Evolutionary conservation across 768 basidiomycete species (phyloP), one percentile per base, ranked within the genome.

Genomic region (Tricholoma saponaceum): DNA sequence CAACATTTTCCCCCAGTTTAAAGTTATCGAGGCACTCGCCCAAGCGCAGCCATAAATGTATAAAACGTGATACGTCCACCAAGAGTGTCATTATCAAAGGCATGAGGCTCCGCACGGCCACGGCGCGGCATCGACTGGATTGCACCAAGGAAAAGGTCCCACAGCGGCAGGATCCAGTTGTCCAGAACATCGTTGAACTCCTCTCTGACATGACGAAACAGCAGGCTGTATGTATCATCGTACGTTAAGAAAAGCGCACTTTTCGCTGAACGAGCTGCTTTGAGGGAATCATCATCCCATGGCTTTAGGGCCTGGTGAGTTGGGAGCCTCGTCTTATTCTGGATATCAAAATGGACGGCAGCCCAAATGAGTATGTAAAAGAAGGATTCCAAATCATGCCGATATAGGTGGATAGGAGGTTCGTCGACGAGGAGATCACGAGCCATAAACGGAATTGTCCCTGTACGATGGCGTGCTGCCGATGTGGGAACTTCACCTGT

Each of bases 371-470:
- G 61, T 43, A 72, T 60, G 51, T 67, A 68, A 37, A 64, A 62
- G 32, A 71, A 66, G 6, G 70, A 69, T 51, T 69, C 67, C 3
- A 71, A 62, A 23, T 71, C 66, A 33, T 60, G 59, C 10, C 59
- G 59, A 22, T 57, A 57, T 3, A 60, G 46, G 28, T 60, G 59
- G 23, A 56, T 20, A 14, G 60, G 58, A 44, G 62, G 57, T 12
- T 20, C 18, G 0, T 51, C 55, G 3, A 47, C 22, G 37, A 72
- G 56, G 6, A 73, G 67, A 26, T n/a, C n/a, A n/a, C n/a, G n/a
- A n/a, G n/a, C n/a, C n/a, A n/a, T n/a, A n/a, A n/a, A n/a, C n/a
- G n/a, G n/a, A n/a, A n/a, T n/a, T n/a, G n/a, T n/a, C n/a, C n/a
- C n/a, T n/a, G n/a, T n/a, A n/a, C n/a, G n/a, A n/a, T n/a, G n/a